phyloP scores from a whole-genome alignment of 108 stramenopile species.

The Stephanodiscus triporus region DNA sequence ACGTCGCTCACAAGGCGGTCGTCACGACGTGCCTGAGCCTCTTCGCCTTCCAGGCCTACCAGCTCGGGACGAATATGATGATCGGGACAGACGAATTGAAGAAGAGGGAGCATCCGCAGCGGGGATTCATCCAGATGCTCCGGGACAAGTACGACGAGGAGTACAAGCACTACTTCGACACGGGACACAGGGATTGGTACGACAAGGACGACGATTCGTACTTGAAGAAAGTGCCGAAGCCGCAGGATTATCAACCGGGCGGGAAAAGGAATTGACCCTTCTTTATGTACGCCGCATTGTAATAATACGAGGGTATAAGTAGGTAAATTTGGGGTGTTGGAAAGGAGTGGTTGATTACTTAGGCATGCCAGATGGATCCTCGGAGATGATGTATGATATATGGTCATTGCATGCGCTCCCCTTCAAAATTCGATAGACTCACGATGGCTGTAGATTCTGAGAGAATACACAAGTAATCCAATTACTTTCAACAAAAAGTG shows the following conservation, averaged over 20 bases:
- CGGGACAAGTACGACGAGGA: constrained; percentile 76
- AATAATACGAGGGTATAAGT: background rate
- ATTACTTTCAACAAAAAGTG: too few species aligned
- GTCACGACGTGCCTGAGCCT: constrained; percentile 63
- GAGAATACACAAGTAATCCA: too few species aligned
- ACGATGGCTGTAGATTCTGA: too few species aligned
- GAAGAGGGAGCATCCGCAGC: constrained; percentile 45
- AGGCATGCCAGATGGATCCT: too few species aligned
- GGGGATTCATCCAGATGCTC: constrained; percentile 66
- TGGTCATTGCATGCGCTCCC: too few species aligned
- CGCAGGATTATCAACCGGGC: constrained; percentile 49
- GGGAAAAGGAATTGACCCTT: constrained; percentile 44
- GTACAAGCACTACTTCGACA: constrained; percentile 61
- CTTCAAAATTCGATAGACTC: too few species aligned
- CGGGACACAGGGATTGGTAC: constrained; percentile 77
- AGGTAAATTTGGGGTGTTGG: background rate
- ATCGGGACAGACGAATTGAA: constrained; percentile 26
- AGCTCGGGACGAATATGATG: constrained; percentile 58
- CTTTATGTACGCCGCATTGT: background rate
- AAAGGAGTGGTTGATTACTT: background rate
- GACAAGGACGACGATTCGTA: constrained; percentile 83
- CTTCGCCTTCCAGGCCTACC: constrained; percentile 64
- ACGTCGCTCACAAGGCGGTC: constrained; percentile 71
- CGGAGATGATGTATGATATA: too few species aligned
- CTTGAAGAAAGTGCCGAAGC: constrained; percentile 71